Conservation (phyloP, 2,329 filamentous ascomycete species). For the Botrytis deweyae region DNA sequence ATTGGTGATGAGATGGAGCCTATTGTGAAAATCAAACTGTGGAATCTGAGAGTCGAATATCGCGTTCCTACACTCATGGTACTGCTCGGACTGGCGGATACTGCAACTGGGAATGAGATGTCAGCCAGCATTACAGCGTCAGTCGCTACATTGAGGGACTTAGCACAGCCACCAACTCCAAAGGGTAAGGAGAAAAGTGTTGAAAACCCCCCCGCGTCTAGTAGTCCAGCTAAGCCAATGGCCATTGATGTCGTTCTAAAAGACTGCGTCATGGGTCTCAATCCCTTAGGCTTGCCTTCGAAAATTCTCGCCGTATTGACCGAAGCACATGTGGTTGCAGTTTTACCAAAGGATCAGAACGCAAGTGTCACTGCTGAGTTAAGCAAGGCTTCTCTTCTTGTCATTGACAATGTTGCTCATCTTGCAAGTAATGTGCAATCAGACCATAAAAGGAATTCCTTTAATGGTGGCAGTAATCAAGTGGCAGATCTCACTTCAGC, state of each 20-base stretch:
- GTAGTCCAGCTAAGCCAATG: slow-evolving; percentile 52
- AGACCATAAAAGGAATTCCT: slow-evolving; percentile 34
- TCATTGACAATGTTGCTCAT: slow-evolving; percentile 72
- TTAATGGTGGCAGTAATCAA: slow-evolving; percentile 44
- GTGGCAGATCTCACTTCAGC: slow-evolving; percentile 57
- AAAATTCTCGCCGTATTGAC: slow-evolving; percentile 79
- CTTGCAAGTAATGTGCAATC: slow-evolving; percentile 29
- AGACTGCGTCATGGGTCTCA: slow-evolving; percentile 81
- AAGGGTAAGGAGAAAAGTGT: slow-evolving; percentile 23
- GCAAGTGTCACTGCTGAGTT: slow-evolving; percentile 66
- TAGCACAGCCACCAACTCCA: slow-evolving; percentile 49
- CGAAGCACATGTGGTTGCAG: slow-evolving; percentile 69
- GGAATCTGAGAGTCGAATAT: slow-evolving; percentile 85
- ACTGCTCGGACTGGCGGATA: slow-evolving; percentile 66
- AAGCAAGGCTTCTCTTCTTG: slow-evolving; percentile 76
- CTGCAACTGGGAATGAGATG: slow-evolving; percentile 69
- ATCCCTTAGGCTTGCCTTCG: slow-evolving; percentile 71
- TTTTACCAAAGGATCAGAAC: slow-evolving; percentile 63
- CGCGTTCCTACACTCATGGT: slow-evolving; percentile 81
- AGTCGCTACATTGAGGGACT: slow-evolving; percentile 71
- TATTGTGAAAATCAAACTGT: slow-evolving; percentile 81
- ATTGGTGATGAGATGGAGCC: slow-evolving; percentile 95
- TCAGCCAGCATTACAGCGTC: slow-evolving; percentile 75
- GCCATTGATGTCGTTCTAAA: slow-evolving; percentile 72
- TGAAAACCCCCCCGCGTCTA: slow-evolving; percentile 7